These are phyloP conservation scores for Oxytropis ochrocephala DNA, from an alignment of 306 rosid species.

Conservation along the genomic window DNA sequence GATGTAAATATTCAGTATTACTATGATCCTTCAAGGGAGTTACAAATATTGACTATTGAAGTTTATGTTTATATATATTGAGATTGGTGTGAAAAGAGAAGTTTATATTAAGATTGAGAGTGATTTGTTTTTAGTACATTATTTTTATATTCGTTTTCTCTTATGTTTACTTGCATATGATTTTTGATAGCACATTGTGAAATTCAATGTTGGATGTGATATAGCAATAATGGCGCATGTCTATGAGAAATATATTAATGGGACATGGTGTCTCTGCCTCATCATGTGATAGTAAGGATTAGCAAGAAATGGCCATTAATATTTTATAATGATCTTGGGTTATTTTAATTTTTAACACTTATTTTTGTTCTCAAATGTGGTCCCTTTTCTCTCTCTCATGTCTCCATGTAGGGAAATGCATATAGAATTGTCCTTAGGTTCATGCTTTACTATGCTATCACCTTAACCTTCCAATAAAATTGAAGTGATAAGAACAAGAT, in stretches of 20 bases:
- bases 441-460: neutral
- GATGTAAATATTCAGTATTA: conserved; percentile 31
- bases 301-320: neutral
- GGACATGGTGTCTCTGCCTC: neutral
- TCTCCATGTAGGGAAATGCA: neutral
- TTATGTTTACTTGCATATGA: neutral
- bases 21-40: neutral
- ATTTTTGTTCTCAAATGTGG: neutral
- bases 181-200: neutral
- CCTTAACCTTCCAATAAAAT: neutral
- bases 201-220: neutral
- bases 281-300: neutral
- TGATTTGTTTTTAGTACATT: neutral
- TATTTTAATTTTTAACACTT: neutral
- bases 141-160: neutral
- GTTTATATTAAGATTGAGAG: neutral
- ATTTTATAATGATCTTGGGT: conserved; percentile 16
- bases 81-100: too few species aligned
- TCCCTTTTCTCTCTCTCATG: neutral
- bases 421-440: neutral
- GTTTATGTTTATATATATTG: too few species aligned
- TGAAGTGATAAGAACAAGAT: neutral
- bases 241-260: conserved; percentile 8
- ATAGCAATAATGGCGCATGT: neutral
- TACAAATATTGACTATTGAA: neutral